These are phyloP conservation scores for Adansonia rubrostipa DNA, from an alignment of 441 rosid genomes.

Conservation along the genomic window DNA sequence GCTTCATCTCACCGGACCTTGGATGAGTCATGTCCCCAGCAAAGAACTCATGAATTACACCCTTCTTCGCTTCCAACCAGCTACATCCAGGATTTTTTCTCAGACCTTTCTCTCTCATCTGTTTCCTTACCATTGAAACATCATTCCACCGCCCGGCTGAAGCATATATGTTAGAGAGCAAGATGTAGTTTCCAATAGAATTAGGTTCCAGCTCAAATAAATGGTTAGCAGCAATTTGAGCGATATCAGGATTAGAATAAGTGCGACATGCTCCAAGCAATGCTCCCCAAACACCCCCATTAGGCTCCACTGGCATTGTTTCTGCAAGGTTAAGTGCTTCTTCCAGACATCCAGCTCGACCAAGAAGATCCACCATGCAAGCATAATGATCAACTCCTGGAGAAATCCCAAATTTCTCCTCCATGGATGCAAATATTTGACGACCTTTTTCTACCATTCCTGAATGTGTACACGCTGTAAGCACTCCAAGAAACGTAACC, in stretches of 20 bases:
- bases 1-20: constrained; percentile 52
- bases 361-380: constrained; percentile 83
- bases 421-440: constrained; percentile 63
- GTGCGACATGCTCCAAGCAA: constrained; percentile 81
- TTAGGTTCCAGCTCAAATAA: constrained; percentile 77
- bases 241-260: constrained; percentile 69
- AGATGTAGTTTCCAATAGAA: constrained; percentile 64
- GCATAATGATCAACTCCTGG: constrained; percentile 71
- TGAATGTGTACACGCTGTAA: constrained; percentile 81
- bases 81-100: constrained; percentile 80
- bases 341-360: constrained; percentile 64
- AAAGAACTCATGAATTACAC: constrained; percentile 66
- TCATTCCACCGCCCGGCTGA: constrained; percentile 65
- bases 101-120: constrained; percentile 58
- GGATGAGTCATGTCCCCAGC: constrained; percentile 70
- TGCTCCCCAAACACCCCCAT: constrained; percentile 87
- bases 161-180: constrained; percentile 71
- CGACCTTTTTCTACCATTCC: constrained; percentile 77
- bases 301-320: constrained; percentile 62
- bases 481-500: constrained; percentile 76
- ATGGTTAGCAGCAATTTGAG: constrained; percentile 67
- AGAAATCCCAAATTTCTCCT: constrained; percentile 49
- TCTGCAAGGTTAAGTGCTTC: constrained; percentile 67
- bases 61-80: constrained; percentile 69
- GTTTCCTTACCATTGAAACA: constrained; percentile 52